Conservation (phyloP, 2,329 filamentous ascomycete species). For the Aureobasidium leucospermi region DNA sequence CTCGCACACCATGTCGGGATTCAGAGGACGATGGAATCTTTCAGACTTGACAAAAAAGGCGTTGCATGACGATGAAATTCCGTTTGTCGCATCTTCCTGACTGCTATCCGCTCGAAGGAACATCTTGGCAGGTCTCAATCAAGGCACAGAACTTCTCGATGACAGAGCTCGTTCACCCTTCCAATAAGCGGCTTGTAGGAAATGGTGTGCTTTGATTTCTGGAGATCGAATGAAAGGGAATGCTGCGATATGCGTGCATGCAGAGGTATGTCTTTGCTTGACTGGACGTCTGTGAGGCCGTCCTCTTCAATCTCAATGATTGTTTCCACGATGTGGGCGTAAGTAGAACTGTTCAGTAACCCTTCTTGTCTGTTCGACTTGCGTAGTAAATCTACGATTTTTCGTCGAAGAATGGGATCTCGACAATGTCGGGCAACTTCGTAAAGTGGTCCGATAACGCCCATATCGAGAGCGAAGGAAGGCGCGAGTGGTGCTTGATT, state of each 20-base stretch:
- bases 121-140: neutral
- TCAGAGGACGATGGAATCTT: too few species aligned
- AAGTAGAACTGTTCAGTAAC: conserved; percentile 16
- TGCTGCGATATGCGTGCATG: neutral
- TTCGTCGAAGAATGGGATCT: conserved; percentile 18
- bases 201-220: neutral
- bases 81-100: too few species aligned
- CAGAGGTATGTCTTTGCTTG: neutral
- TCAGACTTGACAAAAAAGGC: too few species aligned
- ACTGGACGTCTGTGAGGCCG: neutral
- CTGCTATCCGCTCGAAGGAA: too few species aligned
- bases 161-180: neutral
- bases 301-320: conserved; percentile 24
- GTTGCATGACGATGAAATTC: too few species aligned
- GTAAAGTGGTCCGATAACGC: conserved; percentile 22
- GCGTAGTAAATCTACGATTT: conserved; percentile 18
- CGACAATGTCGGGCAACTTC: conserved; percentile 22
- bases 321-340: conserved; percentile 24
- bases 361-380: conserved; percentile 19
- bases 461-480: conserved; percentile 23
- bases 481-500: neutral
- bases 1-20: too few species aligned
- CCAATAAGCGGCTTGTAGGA: neutral
- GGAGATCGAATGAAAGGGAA: neutral
- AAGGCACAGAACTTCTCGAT: neutral